Evolutionary conservation across 2,329 filamentous ascomycete species (phyloP).

Genomic region (Trichoderma simmonsii): DNA sequence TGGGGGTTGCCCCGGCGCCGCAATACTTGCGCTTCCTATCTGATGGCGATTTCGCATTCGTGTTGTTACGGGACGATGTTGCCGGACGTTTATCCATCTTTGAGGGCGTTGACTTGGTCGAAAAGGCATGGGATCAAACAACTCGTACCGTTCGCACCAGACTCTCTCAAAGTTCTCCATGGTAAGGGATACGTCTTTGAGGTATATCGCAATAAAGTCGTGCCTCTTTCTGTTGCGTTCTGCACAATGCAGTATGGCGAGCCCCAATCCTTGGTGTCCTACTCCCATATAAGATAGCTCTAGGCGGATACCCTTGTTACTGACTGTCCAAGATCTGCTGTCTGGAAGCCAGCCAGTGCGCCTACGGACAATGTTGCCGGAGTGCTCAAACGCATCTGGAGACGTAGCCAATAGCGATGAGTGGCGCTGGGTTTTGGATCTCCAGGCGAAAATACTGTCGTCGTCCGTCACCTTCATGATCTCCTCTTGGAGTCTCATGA

Average conservation of each 20-base stretch:
- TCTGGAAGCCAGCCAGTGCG: not conserved
- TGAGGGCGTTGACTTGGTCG: not conserved
- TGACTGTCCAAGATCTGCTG: not conserved
- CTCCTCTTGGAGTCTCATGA: not conserved
- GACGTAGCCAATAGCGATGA: not conserved
- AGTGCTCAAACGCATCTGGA: slow-evolving; percentile 1
- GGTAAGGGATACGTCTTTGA: not conserved
- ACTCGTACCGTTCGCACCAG: not conserved
- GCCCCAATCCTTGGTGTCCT: not conserved
- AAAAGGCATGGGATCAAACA: not conserved
- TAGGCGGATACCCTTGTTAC: not conserved
- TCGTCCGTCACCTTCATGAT: slow-evolving; percentile 10
- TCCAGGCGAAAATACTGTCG: slow-evolving; percentile 11
- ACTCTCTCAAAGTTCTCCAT: slow-evolving; percentile 8
- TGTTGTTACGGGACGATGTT: not conserved
- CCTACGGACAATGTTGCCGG: not conserved
- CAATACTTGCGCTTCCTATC: not conserved
- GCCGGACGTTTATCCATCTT: not conserved
- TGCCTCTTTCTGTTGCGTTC: not conserved
- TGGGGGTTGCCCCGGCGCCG: not conserved
- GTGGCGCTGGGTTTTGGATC: not conserved
- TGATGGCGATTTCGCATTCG: not conserved
- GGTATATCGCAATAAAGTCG: slow-evolving; percentile 3
- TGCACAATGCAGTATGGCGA: not conserved
- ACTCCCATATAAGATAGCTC: slow-evolving; percentile 8